Conservation (phyloP, 768 basidiomycete genomes). For the Suillus decipiens region DNA sequence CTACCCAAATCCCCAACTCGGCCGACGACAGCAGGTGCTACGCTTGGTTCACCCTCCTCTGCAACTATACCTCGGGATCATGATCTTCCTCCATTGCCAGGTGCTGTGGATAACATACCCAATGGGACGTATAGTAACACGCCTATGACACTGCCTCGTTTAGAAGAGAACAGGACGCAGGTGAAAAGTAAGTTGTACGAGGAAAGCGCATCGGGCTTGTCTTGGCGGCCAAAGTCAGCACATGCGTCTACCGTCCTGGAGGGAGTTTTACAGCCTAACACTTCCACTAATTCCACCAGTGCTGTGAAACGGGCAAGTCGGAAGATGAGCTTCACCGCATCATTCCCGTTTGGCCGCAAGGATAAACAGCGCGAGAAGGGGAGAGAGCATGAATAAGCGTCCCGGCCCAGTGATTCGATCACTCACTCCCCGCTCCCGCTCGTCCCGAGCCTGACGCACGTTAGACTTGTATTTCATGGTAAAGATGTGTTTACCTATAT, state of each 20-base stretch:
- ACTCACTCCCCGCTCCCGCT: not conserved
- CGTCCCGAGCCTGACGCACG: slow-evolving; percentile 3
- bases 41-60: slow-evolving; percentile 21
- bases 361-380: slow-evolving; percentile 51
- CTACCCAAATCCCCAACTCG: slow-evolving; percentile 28
- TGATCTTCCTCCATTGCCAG: slow-evolving; percentile 11
- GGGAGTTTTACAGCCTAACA: slow-evolving; percentile 18
- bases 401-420: not conserved
- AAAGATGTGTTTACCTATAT: slow-evolving; percentile 12
- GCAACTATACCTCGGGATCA: slow-evolving; percentile 21
- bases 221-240: slow-evolving; percentile 28
- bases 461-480: slow-evolving; percentile 1
- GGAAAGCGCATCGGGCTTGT: not conserved
- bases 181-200: slow-evolving; percentile 11
- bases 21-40: slow-evolving; percentile 44
- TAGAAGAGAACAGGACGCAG: slow-evolving; percentile 4
- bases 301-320: slow-evolving; percentile 40
- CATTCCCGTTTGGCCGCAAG: slow-evolving; percentile 57
- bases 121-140: not conserved
- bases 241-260: slow-evolving; percentile 24
- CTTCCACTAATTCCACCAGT: slow-evolving; percentile 33
- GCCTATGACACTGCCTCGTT: slow-evolving; percentile 8
- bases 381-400: slow-evolving; percentile 30
- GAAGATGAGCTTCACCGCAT: slow-evolving; percentile 69
- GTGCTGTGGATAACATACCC: not conserved